Base-by-base conservation (phyloP, 2,329 filamentous ascomycete genomes). In the Hymenoscyphus linearis region DNA sequence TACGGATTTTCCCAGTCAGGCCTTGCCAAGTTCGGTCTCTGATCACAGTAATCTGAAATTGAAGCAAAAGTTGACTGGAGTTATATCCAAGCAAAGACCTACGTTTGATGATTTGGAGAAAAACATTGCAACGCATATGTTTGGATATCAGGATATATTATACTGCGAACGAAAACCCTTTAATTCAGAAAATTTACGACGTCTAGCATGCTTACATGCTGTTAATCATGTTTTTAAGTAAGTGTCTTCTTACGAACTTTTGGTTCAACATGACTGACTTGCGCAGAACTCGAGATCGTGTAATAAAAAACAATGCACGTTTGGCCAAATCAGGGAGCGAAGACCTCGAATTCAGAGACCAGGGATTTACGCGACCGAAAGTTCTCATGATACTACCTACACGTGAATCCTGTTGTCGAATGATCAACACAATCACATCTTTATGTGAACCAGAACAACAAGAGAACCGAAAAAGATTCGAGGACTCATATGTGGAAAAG, bases 311-410 rank as follows among this genome's bases (percentile, higher is more conserved):
- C 76, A 98, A 93, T 71, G 85, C 89, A 59, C 90, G 87, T 65
- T 76, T 96, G 12, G 80, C 88, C 10, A 87, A 86, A 68, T 85
- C 88, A 59, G 81, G 84, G 3, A 82, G 83, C 40, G 77, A 82
- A 16, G 87, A 90, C 40, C 77, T 89, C 4, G 91, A 96, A 67
- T 79, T 92, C 18, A 85, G 92, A 65, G 95, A 99, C 68, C 95
- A 99, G 75, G 95, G 95, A 0, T 99, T 97, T 74, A 97, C 93
- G 0, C 82, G 95, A 4, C 95, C 95, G 7, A 98, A 98, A 73
- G 88, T 97, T 6, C 82, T 99, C 22, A 90, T 98, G 74, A 80
- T 99, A 18, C 79, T 97, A 0, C 93, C 95, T 3, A 98, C 95
- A 0, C 85, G 93, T 60, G 87, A 97, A 71, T 88, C 92, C 0